Evolutionary conservation across 768 basidiomycete genomes (phyloP).

Genomic region (Kwoniella mangroviensis): DNA sequence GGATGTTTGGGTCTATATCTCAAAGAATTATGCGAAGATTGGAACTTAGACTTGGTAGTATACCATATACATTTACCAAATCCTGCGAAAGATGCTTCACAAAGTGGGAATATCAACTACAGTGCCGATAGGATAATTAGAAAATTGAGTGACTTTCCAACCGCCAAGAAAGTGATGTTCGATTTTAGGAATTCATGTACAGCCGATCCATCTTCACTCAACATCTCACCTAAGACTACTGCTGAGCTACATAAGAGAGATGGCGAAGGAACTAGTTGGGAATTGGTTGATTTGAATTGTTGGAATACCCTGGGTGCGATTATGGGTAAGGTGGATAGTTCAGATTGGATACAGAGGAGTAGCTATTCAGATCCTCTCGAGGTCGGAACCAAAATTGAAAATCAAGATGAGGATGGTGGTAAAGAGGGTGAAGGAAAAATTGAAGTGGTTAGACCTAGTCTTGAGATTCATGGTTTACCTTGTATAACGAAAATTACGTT

Average conservation of each 20-base stretch:
- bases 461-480: slow-evolving; percentile 2
- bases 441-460: neutral
- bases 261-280: neutral
- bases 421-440: neutral
- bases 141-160: neutral
- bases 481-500: neutral
- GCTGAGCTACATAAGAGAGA: neutral
- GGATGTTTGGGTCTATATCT: neutral
- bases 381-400: no score
- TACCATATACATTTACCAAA: neutral
- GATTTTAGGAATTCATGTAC: slow-evolving; percentile 2
- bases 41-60: neutral
- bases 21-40: neutral
- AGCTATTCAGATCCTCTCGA: neutral
- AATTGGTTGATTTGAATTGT: slow-evolving; percentile 3
- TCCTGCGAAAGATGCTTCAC: neutral
- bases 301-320: neutral
- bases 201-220: neutral
- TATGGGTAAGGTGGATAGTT: neutral
- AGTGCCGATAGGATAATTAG: neutral
- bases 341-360: neutral
- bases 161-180: neutral
- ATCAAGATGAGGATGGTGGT: no score
- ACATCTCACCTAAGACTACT: neutral
- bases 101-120: neutral